Conservation (phyloP, 2,329 filamentous ascomycete species). For the Aspergillus awamori region DNA sequence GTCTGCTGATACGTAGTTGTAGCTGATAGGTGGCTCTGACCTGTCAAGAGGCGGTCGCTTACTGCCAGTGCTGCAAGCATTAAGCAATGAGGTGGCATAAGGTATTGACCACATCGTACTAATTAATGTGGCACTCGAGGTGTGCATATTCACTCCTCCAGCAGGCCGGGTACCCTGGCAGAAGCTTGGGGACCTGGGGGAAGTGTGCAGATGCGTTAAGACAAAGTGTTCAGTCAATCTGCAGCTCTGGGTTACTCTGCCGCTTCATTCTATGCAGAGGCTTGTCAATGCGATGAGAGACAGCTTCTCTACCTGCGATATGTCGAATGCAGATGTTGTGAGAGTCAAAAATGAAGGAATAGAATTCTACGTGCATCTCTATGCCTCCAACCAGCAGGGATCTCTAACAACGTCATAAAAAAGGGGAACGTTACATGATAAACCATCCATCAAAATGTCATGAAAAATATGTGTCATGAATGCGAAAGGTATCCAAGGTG, state of each 20-base stretch:
- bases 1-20: not conserved
- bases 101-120: not conserved
- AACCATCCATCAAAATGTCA: conserved; percentile 21
- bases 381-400: conserved; percentile 21
- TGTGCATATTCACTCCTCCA: not conserved
- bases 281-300: not conserved
- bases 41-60: not conserved
- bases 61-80: not conserved
- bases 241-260: not conserved
- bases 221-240: not conserved
- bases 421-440: conserved; percentile 16
- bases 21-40: not conserved
- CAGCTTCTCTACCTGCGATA: not conserved
- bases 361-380: conserved; percentile 24
- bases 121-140: not conserved
- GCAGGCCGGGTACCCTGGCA: not conserved
- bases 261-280: not conserved
- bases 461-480: conserved; percentile 11
- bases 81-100: not conserved
- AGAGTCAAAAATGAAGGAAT: conserved; percentile 4
- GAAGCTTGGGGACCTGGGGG: not conserved
- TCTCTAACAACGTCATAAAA: conserved; percentile 24
- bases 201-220: not conserved
- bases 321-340: not conserved
- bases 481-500: conserved; percentile 18